Evolutionary conservation across 495 filamentous ascomycete species (phyloP).

Genomic region (Xylaria castorea): DNA sequence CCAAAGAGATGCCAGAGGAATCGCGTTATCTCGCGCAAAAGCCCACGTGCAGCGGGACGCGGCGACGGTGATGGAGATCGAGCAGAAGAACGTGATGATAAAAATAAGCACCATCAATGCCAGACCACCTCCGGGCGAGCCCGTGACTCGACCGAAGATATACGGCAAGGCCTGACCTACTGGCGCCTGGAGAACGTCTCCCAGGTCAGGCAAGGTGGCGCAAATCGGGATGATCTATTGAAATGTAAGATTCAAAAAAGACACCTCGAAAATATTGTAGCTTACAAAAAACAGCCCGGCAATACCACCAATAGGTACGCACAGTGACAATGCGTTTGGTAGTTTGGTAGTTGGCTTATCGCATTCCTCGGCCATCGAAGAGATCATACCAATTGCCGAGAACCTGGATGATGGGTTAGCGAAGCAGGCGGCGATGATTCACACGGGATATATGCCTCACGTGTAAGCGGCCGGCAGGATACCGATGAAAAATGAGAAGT

Average conservation of each 20-base stretch:
- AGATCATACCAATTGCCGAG: constrained; percentile 68
- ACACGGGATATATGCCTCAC: constrained; percentile 25
- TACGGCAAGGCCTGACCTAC: constrained; percentile 61
- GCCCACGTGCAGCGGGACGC: constrained; percentile 61
- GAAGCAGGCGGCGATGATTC: not conserved
- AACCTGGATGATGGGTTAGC: constrained; percentile 35
- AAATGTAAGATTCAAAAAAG: not conserved
- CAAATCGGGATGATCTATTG: constrained; percentile 39
- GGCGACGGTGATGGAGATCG: constrained; percentile 59
- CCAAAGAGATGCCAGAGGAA: constrained; percentile 69
- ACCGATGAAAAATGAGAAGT: constrained; percentile 62
- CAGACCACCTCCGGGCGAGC: constrained; percentile 64
- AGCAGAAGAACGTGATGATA: constrained; percentile 64
- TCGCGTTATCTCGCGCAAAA: constrained; percentile 64
- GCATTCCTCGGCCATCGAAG: constrained; percentile 62
- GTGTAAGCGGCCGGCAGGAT: constrained; percentile 61
- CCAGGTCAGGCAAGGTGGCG: constrained; percentile 54
- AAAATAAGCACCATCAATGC: constrained; percentile 72
- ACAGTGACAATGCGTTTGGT: constrained; percentile 64
- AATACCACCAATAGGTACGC: constrained; percentile 63
- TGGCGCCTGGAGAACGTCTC: constrained; percentile 50
- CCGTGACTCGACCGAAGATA: constrained; percentile 61
- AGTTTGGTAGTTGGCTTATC: constrained; percentile 63
- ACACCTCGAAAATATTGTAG: constrained; percentile 48
- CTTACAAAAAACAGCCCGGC: constrained; percentile 67